phyloP scores from a whole-genome alignment of 2,329 filamentous ascomycete species.

The Teratosphaeria nubilosa region DNA sequence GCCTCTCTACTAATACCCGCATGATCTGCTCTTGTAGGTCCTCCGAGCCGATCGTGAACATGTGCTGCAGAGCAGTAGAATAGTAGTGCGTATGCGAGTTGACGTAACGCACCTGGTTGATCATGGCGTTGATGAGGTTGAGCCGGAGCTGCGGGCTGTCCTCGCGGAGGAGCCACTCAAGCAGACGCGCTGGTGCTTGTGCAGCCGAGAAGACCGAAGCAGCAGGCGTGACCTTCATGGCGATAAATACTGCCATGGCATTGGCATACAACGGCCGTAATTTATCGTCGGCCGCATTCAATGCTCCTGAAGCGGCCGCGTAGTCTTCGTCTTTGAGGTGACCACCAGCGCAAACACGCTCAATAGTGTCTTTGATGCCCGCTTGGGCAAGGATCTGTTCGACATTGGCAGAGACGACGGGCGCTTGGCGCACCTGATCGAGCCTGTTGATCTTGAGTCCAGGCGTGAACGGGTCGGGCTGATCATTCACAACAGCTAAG shows the following conservation, averaged over 20 bases:
- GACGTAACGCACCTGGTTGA: conserved; percentile 85
- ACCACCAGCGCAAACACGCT: conserved; percentile 34
- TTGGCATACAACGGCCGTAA: conserved; percentile 54
- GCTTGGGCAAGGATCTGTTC: conserved; percentile 39
- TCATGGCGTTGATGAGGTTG: conserved; percentile 71
- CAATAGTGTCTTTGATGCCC: conserved; percentile 45
- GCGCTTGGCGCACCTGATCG: conserved; percentile 61
- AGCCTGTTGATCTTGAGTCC: conserved; percentile 67
- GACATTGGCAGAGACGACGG: conserved; percentile 56
- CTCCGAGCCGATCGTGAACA: conserved; percentile 58
- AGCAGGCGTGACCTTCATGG: conserved; percentile 58
- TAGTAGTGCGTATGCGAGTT: conserved; percentile 90
- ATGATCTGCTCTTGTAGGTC: conserved; percentile 88
- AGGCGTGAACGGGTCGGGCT: conserved; percentile 61
- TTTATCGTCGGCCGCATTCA: conserved; percentile 46
- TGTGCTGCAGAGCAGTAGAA: conserved; percentile 69
- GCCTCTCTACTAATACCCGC: conserved; percentile 74
- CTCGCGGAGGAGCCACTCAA: conserved; percentile 68
- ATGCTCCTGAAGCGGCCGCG: conserved; percentile 63
- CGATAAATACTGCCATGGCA: conserved; percentile 74
- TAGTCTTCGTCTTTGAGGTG: conserved; percentile 60
- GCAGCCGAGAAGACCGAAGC: conserved; percentile 54
- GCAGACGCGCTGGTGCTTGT: conserved; percentile 57
- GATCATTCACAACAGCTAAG: conserved; percentile 53
- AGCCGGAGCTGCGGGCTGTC: conserved; percentile 71